These are phyloP conservation scores for Komagataella ulmi DNA, from an alignment of 805 yeast species.

Conservation along the genomic window DNA sequence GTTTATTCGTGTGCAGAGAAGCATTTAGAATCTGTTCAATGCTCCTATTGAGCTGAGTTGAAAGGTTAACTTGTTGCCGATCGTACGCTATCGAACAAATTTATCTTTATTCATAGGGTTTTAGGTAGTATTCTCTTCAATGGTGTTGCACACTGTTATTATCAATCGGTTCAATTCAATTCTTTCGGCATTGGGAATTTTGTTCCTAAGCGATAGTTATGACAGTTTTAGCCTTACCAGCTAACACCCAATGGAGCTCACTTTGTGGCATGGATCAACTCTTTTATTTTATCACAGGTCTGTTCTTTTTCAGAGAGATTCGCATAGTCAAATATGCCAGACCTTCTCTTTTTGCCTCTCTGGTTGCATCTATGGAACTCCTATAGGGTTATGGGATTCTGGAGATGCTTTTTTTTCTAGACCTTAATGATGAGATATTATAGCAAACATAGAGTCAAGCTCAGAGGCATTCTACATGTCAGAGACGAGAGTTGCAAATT, in stretches of 20 bases:
- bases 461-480: conserved; percentile 39
- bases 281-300: conserved; percentile 14
- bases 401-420: neutral
- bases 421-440: conserved; percentile 52
- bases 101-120: neutral
- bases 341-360: conserved; percentile 15
- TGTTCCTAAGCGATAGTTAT: conserved; percentile 52
- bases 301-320: conserved; percentile 15
- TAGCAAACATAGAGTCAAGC: conserved; percentile 86
- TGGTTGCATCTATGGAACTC: neutral
- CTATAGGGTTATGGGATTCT: neutral
- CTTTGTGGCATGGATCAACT: conserved; percentile 24
- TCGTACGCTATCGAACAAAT: neutral
- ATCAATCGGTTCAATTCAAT: neutral
- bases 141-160: neutral
- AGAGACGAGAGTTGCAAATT: conserved; percentile 54
- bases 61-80: neutral
- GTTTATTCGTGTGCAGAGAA: neutral
- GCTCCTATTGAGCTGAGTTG: neutral
- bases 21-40: neutral
- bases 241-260: conserved; percentile 79
- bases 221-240: conserved; percentile 36
- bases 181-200: conserved; percentile 4
- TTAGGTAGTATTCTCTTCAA: conserved; percentile 1
- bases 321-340: conserved; percentile 62